Base-by-base conservation (phyloP, 164 flowering plant genomes). In the Brasenia schreberi region DNA sequence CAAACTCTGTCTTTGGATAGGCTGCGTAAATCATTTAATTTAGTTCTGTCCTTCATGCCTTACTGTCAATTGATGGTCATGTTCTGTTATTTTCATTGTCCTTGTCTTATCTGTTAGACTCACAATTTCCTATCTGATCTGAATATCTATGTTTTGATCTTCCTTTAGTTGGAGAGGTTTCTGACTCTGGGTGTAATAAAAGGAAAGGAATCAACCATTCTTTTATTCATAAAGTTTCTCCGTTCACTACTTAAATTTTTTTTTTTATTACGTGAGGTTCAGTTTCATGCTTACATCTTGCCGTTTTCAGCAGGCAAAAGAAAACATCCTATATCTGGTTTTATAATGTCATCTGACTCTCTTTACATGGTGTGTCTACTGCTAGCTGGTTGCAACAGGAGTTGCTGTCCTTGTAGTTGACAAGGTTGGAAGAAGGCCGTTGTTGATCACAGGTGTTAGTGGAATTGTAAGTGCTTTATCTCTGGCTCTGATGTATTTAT, bases 391-490 rank as follows among this genome's bases (percentile, higher is more conserved):
- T 61, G 86, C 87, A 94, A 94, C 99, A 18, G 99, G 93, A 63
- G 75, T 69, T 39, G 96, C 97, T 63, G 97, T 94, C 69, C 68
- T 91, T 64, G 87, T 80, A 19, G 90, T 94, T 64, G 99, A 94
- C 81, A 88, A 77, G 76, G 76, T 94, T 79, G 99, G 99, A 58
- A 82, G 99, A 77, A 84, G 97, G 72, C 99, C 97, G 75, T 77
- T 94, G 77, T 82, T 94, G 33, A 85, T 94, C 65, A 90, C 89
- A 61, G 99, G 97, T 67, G 96, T 91, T 67, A 84, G 89, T 72
- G 99, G 96, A 42, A 88, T 89, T 65, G 98, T 90, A 83, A 81
- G 92, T 79, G 62, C 18, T 58, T 61, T 23, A 61, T 61, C 18
- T 18, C 42, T 39, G 19, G 65, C 10, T 63, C 3, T n/a, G 7